phyloP scores from a whole-genome alignment of 352 stramenopile species.

The Globisporangium abappressorium region DNA sequence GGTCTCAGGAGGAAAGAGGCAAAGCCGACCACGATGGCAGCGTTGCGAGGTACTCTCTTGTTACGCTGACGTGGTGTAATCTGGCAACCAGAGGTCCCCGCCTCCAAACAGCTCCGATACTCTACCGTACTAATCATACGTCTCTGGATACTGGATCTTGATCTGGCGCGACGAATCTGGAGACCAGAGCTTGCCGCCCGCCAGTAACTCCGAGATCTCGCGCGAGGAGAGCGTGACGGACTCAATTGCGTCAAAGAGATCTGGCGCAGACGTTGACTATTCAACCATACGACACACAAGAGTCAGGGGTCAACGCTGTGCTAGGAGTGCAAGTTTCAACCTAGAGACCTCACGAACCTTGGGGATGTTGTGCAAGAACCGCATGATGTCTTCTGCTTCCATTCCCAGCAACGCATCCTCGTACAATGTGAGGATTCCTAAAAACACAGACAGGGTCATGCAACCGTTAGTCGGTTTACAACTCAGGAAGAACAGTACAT shows the following conservation, averaged over 20 bases:
- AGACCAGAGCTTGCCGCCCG: constrained; percentile 71
- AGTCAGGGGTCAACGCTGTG: not conserved
- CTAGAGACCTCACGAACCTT: constrained; percentile 25
- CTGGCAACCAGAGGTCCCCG: too few relatives aligned
- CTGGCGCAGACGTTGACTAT: constrained; percentile 48
- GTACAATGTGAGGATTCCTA: constrained; percentile 69
- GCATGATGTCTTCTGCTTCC: constrained; percentile 76
- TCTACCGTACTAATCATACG: constrained; percentile 52
- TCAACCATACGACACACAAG: not conserved
- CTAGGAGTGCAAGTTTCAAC: not conserved
- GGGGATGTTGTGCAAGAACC: constrained; percentile 76
- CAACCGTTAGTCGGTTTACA: not conserved
- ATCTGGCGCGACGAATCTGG: constrained; percentile 61
- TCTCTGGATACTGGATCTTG: constrained; percentile 70
- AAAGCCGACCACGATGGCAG: too few relatives aligned
- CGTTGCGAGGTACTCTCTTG: too few relatives aligned
- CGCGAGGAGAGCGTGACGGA: constrained; percentile 61
- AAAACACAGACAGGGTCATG: not conserved
- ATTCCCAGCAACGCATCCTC: constrained; percentile 67
- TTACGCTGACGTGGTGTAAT: too few relatives aligned
- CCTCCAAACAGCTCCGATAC: not conserved
- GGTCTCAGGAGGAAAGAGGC: too few relatives aligned
- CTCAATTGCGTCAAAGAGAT: constrained; percentile 68
- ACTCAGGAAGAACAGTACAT: not conserved
- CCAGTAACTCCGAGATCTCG: constrained; percentile 69